Evolutionary conservation across 106 monocot species (phyloP).

Genomic region (Dioscorea zingiberensis): DNA sequence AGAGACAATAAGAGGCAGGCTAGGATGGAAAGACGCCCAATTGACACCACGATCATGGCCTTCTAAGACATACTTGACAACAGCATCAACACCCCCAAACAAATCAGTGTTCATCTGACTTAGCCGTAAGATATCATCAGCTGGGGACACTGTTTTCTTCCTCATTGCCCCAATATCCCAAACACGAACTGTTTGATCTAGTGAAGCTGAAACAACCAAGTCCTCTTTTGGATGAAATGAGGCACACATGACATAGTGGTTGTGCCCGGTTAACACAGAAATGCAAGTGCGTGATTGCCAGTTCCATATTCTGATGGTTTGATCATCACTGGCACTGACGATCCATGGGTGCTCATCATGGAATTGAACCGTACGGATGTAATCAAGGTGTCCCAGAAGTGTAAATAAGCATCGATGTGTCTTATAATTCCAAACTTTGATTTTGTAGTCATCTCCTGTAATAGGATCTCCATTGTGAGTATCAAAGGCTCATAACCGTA

Average conservation of each 20-base stretch:
- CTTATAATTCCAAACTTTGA: slow-evolving; percentile 94
- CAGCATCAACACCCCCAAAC: slow-evolving; percentile 91
- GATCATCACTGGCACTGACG: slow-evolving; percentile 88
- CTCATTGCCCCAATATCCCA: slow-evolving; percentile 89
- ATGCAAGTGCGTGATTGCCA: slow-evolving; percentile 90
- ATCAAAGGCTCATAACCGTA: background rate
- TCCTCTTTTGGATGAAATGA: slow-evolving; percentile 93
- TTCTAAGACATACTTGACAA: slow-evolving; percentile 89
- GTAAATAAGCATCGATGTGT: slow-evolving; percentile 79
- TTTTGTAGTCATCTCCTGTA: slow-evolving; percentile 93
- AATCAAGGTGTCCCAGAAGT: slow-evolving; percentile 83
- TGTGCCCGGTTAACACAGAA: slow-evolving; percentile 83
- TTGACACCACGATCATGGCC: slow-evolving; percentile 93
- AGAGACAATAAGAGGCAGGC: slow-evolving; percentile 76
- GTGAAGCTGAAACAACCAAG: slow-evolving; percentile 79
- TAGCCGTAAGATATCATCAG: slow-evolving; percentile 78
- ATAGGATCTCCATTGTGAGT: background rate
- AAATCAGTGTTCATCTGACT: slow-evolving; percentile 87
- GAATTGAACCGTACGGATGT: slow-evolving; percentile 91
- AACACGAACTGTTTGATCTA: slow-evolving; percentile 85
- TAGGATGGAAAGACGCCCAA: slow-evolving; percentile 89
- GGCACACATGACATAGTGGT: slow-evolving; percentile 95
- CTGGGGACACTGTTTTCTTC: slow-evolving; percentile 81
- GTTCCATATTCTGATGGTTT: slow-evolving; percentile 89
- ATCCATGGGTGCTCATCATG: slow-evolving; percentile 90